These are phyloP conservation scores for Endogone sp. DNA, from an alignment of 192 early-diverging fungal genomes.

Conservation along the genomic window DNA sequence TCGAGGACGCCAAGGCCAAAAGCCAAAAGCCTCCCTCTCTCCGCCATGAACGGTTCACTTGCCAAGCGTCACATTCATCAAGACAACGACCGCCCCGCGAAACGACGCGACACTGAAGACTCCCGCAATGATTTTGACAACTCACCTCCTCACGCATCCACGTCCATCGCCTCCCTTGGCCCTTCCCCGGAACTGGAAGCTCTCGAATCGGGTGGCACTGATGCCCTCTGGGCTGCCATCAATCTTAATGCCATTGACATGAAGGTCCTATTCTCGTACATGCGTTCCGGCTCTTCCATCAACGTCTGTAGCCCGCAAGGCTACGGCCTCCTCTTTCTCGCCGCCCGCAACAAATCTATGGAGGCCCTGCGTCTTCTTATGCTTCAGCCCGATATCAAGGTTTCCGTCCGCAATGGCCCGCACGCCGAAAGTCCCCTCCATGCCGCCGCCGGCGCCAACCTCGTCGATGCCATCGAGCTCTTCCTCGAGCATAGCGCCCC, in stretches of 20 bases:
- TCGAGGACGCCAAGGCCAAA: no score
- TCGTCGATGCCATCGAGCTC: constrained; percentile 26
- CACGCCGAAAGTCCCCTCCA: constrained; percentile 29
- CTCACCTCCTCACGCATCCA: no score
- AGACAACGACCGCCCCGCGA: not conserved
- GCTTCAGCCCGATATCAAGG: constrained; percentile 17
- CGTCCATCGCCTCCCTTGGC: not conserved
- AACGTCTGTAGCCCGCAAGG: constrained; percentile 9
- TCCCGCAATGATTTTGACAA: not conserved
- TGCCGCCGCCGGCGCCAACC: constrained; percentile 10
- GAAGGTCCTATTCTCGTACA: constrained; percentile 27
- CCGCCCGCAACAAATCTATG: constrained; percentile 25
- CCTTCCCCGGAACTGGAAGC: not conserved
- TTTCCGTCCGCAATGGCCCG: constrained; percentile 26
- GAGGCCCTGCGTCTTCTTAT: constrained; percentile 31
- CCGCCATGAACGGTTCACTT: constrained; percentile 1
- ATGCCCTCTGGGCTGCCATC: constrained; percentile 20
- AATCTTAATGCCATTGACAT: constrained; percentile 22
- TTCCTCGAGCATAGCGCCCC: constrained; percentile 24
- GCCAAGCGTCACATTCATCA: not conserved
- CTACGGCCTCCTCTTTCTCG: constrained; percentile 31
- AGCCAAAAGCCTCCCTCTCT: not conserved
- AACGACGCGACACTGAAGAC: not conserved
- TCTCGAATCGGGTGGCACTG: not conserved
- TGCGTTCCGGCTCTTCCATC: constrained; percentile 13